These are phyloP conservation scores for Thermothielavioides terrestris DNA, from an alignment of 495 filamentous ascomycete genomes.

Conservation along the genomic window DNA sequence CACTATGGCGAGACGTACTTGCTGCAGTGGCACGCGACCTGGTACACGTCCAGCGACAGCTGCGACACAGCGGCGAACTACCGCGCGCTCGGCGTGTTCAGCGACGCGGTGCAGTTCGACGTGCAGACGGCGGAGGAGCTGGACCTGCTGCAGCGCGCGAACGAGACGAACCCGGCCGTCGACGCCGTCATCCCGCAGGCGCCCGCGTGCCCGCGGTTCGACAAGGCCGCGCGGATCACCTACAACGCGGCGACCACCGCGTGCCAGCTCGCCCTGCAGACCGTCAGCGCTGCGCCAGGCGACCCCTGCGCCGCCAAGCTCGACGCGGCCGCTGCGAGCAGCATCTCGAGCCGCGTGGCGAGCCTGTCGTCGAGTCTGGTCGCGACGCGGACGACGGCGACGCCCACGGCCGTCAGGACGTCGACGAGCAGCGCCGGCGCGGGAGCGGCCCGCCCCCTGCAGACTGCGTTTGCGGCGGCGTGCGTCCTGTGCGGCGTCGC, in stretches of 20 bases:
- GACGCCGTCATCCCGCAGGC: not conserved
- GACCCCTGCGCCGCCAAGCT: not conserved
- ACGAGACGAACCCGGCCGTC: too few relatives aligned
- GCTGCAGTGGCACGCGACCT: not conserved
- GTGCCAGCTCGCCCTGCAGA: not conserved
- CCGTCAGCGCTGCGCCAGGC: not conserved
- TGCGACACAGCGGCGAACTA: too few relatives aligned
- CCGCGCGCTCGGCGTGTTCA: too few relatives aligned
- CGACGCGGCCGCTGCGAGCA: not conserved
- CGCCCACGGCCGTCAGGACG: not conserved
- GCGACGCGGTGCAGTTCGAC: not conserved
- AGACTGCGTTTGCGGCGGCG: not conserved
- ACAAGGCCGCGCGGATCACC: not conserved
- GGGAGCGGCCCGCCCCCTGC: not conserved
- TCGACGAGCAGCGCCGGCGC: slow-evolving; percentile 1
- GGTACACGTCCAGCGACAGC: not conserved
- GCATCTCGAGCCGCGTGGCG: slow-evolving; percentile 1
- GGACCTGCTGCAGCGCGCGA: not conserved
- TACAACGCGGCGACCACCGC: not conserved
- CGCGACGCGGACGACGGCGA: not conserved
- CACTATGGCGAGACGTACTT: not conserved
- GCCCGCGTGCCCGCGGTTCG: not conserved
- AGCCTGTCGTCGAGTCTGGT: not conserved
- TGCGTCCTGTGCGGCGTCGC: not conserved
- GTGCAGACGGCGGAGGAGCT: not conserved